Percentiles rank a stretch among this genome's conserved stretches.
Conservation (phyloP, 2,329 filamentous ascomycete species). For the Ampelomyces quisqualis region DNA sequence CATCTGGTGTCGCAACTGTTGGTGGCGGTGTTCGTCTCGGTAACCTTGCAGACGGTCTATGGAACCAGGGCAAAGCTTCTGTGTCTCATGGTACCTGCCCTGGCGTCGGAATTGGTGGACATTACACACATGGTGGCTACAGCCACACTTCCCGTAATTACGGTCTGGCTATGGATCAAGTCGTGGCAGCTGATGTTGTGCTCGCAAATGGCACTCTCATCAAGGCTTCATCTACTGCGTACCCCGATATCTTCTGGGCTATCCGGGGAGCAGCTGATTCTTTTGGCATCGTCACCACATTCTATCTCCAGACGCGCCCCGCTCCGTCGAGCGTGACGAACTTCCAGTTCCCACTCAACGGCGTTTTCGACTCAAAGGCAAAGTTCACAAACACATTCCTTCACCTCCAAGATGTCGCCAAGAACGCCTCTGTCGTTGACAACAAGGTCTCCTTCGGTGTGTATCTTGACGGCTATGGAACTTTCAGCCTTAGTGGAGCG, state of each 20-base stretch:
- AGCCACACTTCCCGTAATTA: slow-evolving; percentile 40
- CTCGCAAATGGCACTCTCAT: slow-evolving; percentile 44
- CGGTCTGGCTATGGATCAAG: slow-evolving; percentile 41
- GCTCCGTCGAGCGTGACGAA: slow-evolving; percentile 33
- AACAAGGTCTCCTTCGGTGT: slow-evolving; percentile 46
- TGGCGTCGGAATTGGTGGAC: slow-evolving; percentile 44
- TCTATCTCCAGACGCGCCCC: slow-evolving; percentile 38
- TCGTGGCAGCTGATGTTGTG: slow-evolving; percentile 42
- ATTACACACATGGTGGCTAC: slow-evolving; percentile 42
- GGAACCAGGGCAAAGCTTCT: slow-evolving; percentile 41
- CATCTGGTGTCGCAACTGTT: slow-evolving; percentile 47
- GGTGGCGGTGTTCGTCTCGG: slow-evolving; percentile 54
- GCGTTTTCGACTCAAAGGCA: slow-evolving; percentile 29
- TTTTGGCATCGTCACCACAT: slow-evolving; percentile 45
- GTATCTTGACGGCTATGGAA: slow-evolving; percentile 41
- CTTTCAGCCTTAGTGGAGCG: slow-evolving; percentile 44
- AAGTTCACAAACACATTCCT: slow-evolving; percentile 44
- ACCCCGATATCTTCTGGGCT: slow-evolving; percentile 47
- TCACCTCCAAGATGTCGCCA: slow-evolving; percentile 46
- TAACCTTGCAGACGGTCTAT: slow-evolving; percentile 41
- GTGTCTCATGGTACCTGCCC: slow-evolving; percentile 58
- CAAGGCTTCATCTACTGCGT: slow-evolving; percentile 33
- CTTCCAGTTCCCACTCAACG: slow-evolving; percentile 29
- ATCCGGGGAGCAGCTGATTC: slow-evolving; percentile 46
- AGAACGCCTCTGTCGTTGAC: slow-evolving; percentile 45